phyloP scores from a whole-genome alignment of 768 basidiomycete genomes.

The Podaxis sp. region DNA sequence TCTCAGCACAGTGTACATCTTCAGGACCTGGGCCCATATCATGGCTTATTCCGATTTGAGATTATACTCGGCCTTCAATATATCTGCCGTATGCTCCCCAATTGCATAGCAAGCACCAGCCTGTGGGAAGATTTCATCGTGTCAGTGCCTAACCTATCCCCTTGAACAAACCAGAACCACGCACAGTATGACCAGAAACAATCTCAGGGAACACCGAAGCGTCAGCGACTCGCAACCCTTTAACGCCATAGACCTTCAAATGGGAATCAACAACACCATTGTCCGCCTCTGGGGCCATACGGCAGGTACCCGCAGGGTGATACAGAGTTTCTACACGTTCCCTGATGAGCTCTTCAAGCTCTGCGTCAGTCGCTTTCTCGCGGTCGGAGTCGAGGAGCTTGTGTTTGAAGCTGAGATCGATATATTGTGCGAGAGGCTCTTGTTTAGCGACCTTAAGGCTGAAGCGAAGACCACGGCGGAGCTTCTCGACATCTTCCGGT shows the following conservation, averaged over 20 bases:
- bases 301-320: conserved; percentile 40
- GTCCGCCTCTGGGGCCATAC: conserved; percentile 37
- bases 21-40: neutral
- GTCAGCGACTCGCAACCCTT: conserved; percentile 31
- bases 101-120: conserved; percentile 27
- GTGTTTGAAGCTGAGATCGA: conserved; percentile 26
- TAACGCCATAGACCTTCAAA: conserved; percentile 39
- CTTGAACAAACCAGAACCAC: neutral
- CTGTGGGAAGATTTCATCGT: conserved; percentile 1
- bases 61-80: conserved; percentile 21
- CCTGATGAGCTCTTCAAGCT: conserved; percentile 33
- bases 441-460: conserved; percentile 30
- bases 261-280: conserved; percentile 41
- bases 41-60: neutral
- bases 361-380: conserved; percentile 30
- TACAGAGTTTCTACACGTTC: conserved; percentile 42
- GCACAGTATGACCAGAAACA: conserved; percentile 14
- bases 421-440: conserved; percentile 26
- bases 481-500: conserved; percentile 32
- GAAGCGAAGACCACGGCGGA: conserved; percentile 33
- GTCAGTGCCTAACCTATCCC: neutral
- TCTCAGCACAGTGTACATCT: neutral
- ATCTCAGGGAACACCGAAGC: conserved; percentile 14
- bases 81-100: conserved; percentile 27
- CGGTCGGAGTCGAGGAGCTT: conserved; percentile 32